A percentile compares a stretch with the other conserved stretches of the same genome.
Evolutionary conservation across 2,329 filamentous ascomycete genomes (phyloP).

Genomic region (Arthrobotrys pseudoclavata): DNA sequence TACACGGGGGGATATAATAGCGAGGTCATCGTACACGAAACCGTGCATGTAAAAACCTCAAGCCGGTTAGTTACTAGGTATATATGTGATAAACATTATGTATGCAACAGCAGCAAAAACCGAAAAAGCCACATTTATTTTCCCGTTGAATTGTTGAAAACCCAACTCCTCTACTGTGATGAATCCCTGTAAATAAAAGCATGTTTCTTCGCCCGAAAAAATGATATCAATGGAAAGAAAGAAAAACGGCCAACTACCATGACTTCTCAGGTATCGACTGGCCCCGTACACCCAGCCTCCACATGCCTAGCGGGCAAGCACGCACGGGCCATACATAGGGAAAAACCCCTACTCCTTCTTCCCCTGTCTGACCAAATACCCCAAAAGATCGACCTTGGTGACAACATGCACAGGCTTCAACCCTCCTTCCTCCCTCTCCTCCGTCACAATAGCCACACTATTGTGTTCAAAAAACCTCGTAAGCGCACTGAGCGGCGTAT

Average conservation of each 20-base stretch:
- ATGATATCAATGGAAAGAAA: neutral
- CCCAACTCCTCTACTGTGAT: slow-evolving; percentile 16
- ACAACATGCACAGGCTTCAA: slow-evolving; percentile 88
- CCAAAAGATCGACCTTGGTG: slow-evolving; percentile 95
- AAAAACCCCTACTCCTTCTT: slow-evolving; percentile 62
- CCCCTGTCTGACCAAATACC: slow-evolving; percentile 84
- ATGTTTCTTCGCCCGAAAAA: neutral
- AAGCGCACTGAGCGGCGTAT: slow-evolving; percentile 84
- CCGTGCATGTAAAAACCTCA: no score
- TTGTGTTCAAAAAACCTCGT: slow-evolving; percentile 99
- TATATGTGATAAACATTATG: neutral
- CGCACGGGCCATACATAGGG: no score
- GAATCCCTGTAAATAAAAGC: slow-evolving; percentile 10
- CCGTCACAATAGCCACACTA: slow-evolving; percentile 92
- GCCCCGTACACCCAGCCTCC: no score
- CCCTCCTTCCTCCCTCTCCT: slow-evolving; percentile 73
- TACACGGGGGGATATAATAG: no score
- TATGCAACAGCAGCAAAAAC: neutral
- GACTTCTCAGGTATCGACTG: no score
- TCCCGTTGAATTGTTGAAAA: slow-evolving; percentile 49
- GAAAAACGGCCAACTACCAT: neutral
- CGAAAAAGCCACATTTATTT: neutral
- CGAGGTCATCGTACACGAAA: no score
- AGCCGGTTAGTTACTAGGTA: no score
- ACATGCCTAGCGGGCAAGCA: no score